Evolutionary conservation across 75 land plant genomes (phyloP), one percentile per base, ranked within the genome.

Genomic region (Pinus taeda): DNA sequence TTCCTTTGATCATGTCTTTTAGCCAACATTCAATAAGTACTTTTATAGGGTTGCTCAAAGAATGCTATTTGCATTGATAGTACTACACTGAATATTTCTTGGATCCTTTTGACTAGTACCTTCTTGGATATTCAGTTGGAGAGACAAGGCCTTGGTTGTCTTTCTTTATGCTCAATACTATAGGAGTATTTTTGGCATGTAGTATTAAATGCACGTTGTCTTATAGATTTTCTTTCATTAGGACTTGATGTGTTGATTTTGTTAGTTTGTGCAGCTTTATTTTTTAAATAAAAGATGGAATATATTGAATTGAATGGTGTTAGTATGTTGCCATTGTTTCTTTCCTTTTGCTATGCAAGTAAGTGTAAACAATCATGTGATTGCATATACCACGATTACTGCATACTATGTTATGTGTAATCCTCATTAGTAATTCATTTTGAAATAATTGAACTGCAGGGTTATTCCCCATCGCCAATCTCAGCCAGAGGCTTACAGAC

Each of bases 401-500:
- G 39, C 5, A 3, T 67, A 42, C 33, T 30, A 1, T 30, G 33
- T 30, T 69, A n/a, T 7, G 17, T n/a, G 20, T 11, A 69, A 42
- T 42, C 13, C 49, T 37, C 6, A 69, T 42, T 3, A 8, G n/a
- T 69, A 3, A 5, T 36, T 65, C 42, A 3, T 37, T 69, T 39
- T 20, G 12, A 49, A 49, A 49, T 42, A 37, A 69, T 69, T 69
- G 71, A 37, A 69, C 13, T 69, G 71, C 83, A 91, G 91, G 78
- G 62, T 91, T 5, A 72, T 93, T 69, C 89, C 95, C 21, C 73
- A 59, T 15, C 85, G 93, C 22, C 76, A 78, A 69, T 78, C 67
- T 59, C 91, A 89, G 45, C 93, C 95, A 42, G 88, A 87, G 76
- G 88, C 88, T 12, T 93, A 83, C 56, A 81, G 83, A 56, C 79